phyloP scores from a whole-genome alignment of 1,139 yeast genomes.

The Taphrina wiesneri region DNA sequence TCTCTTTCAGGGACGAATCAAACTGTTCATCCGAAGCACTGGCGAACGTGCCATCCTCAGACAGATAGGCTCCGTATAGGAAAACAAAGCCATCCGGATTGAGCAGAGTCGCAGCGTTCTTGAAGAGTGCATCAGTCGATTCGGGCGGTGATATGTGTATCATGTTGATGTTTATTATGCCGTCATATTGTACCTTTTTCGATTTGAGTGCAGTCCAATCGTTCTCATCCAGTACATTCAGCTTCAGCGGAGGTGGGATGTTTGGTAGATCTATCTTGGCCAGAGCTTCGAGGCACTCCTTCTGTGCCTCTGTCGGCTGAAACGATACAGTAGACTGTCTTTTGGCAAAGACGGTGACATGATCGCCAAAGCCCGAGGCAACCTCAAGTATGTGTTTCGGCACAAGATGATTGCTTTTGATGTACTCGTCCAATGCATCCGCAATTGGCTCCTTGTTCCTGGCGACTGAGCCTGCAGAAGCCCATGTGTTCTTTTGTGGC shows the following conservation, averaged over 20 bases:
- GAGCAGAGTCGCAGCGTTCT: conserved; percentile 8
- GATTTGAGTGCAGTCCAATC: conserved; percentile 1
- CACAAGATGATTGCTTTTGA: not conserved
- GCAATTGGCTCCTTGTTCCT: conserved; percentile 17
- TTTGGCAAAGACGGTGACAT: not conserved
- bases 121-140: conserved; percentile 21
- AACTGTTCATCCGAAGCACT: conserved; percentile 10
- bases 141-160: conserved; percentile 24
- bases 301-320: conserved; percentile 30
- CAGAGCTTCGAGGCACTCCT: conserved; percentile 14
- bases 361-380: conserved; percentile 29
- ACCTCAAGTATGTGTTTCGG: conserved; percentile 17
- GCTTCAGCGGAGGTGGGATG: not conserved
- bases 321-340: not conserved
- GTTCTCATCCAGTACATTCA: conserved; percentile 23
- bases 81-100: not conserved
- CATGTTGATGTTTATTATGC: conserved; percentile 13
- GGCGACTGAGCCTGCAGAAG: conserved; percentile 19
- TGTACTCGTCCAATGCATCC: conserved; percentile 6
- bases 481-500: conserved; percentile 19
- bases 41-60: conserved; percentile 6
- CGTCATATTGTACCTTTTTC: not conserved
- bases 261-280: not conserved
- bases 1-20: conserved; percentile 6
- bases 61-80: conserved; percentile 28